Conservation (phyloP, 2,329 filamentous ascomycete species). For the Penicillium corylophilum region DNA sequence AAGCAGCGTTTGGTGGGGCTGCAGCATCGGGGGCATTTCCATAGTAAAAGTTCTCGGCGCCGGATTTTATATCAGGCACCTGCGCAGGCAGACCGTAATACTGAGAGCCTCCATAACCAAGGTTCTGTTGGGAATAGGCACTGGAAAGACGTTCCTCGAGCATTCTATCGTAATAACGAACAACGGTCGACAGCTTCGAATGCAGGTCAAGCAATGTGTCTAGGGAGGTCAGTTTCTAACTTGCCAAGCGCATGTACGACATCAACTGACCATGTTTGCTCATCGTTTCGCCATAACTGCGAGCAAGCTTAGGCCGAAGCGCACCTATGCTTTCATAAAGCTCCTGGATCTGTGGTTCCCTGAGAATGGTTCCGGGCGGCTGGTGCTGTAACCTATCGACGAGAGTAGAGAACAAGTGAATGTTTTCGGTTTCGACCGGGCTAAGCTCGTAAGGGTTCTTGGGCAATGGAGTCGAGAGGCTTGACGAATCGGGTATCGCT, state of each 20-base stretch:
- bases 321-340: constrained; percentile 96
- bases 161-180: constrained; percentile 97
- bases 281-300: constrained; percentile 98
- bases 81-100: constrained; percentile 18
- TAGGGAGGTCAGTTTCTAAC: constrained; percentile 39
- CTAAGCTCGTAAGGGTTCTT: constrained; percentile 96
- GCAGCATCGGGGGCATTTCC: constrained; percentile 15
- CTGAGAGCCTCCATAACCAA: constrained; percentile 55
- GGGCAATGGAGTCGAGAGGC: constrained; percentile 54
- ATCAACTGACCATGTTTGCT: constrained; percentile 82
- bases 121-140: constrained; percentile 79
- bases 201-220: constrained; percentile 93
- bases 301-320: constrained; percentile 84
- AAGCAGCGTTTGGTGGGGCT: constrained; percentile 8
- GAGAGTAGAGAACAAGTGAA: constrained; percentile 90
- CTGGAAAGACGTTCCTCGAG: constrained; percentile 91
- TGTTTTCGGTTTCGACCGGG: constrained; percentile 92
- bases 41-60: constrained; percentile 26
- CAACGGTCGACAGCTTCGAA: constrained; percentile 91
- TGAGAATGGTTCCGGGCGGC: constrained; percentile 89
- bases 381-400: constrained; percentile 95
- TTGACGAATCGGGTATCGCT: constrained; percentile 50
- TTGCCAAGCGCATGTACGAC: not conserved
- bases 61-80: constrained; percentile 12
- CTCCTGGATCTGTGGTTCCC: constrained; percentile 97